phyloP scores from a whole-genome alignment of 2,329 filamentous ascomycete genomes.

The Biscogniauxia sp. region DNA sequence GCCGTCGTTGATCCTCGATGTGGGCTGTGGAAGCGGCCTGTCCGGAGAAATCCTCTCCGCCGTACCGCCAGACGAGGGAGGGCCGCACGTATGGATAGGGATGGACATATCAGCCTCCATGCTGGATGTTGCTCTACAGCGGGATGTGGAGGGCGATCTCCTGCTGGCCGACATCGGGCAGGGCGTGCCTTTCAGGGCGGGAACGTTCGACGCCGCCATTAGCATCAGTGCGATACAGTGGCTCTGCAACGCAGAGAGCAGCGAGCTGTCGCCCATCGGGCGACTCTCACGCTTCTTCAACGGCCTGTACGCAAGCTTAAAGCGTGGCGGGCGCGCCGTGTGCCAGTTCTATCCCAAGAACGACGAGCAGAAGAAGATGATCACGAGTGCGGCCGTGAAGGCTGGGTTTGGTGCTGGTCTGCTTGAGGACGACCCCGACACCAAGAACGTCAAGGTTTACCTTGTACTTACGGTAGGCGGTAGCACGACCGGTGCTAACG shows the following conservation, averaged over 20 bases:
- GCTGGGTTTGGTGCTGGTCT: conserved; percentile 95
- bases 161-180: conserved; percentile 93
- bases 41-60: conserved; percentile 89
- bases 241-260: conserved; percentile 93
- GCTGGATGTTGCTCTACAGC: conserved; percentile 89
- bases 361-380: conserved; percentile 86
- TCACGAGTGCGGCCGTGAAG: conserved; percentile 82
- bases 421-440: conserved; percentile 91
- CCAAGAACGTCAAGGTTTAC: conserved; percentile 96
- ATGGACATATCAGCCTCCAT: conserved; percentile 96
- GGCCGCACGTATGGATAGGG: conserved; percentile 93
- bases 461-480: conserved; percentile 87
- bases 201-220: conserved; percentile 91
- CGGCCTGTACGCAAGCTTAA: conserved; percentile 80
- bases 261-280: conserved; percentile 76
- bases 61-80: conserved; percentile 66
- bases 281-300: conserved; percentile 86
- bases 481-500: conserved; percentile 44
- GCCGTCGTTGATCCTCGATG: conserved; percentile 87
- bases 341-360: conserved; percentile 99
- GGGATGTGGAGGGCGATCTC: conserved; percentile 91
- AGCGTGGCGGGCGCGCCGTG: conserved; percentile 82
- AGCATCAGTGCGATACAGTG: conserved; percentile 97
- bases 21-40: conserved; percentile 94
- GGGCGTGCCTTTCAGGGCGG: conserved; percentile 88